Percentiles rank a stretch among this genome's conserved stretches.
phyloP scores from a whole-genome alignment of 176 grass and related monocot species.

The Cymbopogon citratus region DNA sequence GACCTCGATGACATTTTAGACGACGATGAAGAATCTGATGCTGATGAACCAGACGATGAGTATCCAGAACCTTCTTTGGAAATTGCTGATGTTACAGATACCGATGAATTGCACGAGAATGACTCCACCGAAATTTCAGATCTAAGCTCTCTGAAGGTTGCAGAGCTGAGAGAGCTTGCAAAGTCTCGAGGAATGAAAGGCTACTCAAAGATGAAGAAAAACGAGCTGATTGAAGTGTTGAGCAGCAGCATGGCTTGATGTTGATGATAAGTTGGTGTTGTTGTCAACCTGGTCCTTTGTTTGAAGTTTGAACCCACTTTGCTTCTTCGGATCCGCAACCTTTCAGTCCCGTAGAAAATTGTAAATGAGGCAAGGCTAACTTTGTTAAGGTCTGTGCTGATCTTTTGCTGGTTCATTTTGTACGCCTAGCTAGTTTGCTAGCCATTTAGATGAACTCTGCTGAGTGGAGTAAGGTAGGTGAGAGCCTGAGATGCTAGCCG shows the following conservation, averaged over 20 bases:
- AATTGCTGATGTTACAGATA: constrained; percentile 14
- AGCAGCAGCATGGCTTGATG: constrained; percentile 26
- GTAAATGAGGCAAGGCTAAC: constrained; percentile 34
- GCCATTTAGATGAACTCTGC: constrained; percentile 2
- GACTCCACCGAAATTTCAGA: constrained; percentile 19
- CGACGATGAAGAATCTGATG: constrained; percentile 40
- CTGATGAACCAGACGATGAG: constrained; percentile 23
- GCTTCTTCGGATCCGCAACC: not conserved
- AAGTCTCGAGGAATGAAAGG: constrained; percentile 64
- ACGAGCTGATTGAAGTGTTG: constrained; percentile 50
- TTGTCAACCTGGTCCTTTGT: constrained; percentile 2
- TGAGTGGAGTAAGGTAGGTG: not conserved
- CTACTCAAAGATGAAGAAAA: constrained; percentile 84
- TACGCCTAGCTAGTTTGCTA: not conserved
- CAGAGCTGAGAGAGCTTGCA: constrained; percentile 56
- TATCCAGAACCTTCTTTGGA: constrained; percentile 23
- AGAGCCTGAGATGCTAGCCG: not conserved
- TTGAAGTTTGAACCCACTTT: constrained; percentile 8
- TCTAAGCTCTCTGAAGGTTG: constrained; percentile 51
- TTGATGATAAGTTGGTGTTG: not conserved
- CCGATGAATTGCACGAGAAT: constrained; percentile 2
- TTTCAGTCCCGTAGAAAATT: constrained; percentile 20
- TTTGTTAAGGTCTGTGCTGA: constrained; percentile 9
- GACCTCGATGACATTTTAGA: constrained; percentile 26
- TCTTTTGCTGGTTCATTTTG: not conserved